Base-by-base conservation (phyloP, 306 rosid species). In the Inga laurina region DNA sequence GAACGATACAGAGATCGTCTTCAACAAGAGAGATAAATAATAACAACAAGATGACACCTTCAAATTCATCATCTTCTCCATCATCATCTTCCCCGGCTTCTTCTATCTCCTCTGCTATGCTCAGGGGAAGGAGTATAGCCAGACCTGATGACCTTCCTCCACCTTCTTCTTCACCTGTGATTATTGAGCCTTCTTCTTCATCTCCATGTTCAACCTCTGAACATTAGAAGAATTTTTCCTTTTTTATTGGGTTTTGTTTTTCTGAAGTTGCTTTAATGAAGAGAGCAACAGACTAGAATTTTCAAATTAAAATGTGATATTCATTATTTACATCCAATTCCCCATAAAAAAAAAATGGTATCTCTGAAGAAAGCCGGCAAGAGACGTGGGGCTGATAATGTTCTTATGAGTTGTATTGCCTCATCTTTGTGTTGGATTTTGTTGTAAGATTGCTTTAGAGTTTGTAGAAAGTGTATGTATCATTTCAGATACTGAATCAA, bases 121-220 rank as follows among this genome's bases (percentile, higher is more conserved):
- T 91, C 59, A 87, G 95, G 72, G 97, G 97, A 52, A 90, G 98
- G 80, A 92, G 92, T 86, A 84, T 95, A 86, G 90, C 75, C 18
- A 83, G 94, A 84, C 90, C 97, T 3, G 49, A 95, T 3, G 49
- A 95, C 54, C 93, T 84, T 81, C 95, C 94, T 34, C 96, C 91
- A 5, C 52, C 92, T 61, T 93, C 93, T 61, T 95, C 92, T 54
- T 93, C 97, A 16, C 98, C 97, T 51, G 88, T 92, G 89, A 90
- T 89, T 72, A 51, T 84, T 77, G 80, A 73, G 4, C 74, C 61
- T 22, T 5, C 95, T 76, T 75, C 76, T 72, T 2, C 93, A 32
- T 86, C 92, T 66, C 82, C 85, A 91, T 48, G 84, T 82, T 52
- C 82, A 71, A 57, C 46, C 52, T 72, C 44, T 70, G 78, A 81